Conservation (phyloP, 2,329 filamentous ascomycete genomes). For the Colletotrichum magnum region DNA sequence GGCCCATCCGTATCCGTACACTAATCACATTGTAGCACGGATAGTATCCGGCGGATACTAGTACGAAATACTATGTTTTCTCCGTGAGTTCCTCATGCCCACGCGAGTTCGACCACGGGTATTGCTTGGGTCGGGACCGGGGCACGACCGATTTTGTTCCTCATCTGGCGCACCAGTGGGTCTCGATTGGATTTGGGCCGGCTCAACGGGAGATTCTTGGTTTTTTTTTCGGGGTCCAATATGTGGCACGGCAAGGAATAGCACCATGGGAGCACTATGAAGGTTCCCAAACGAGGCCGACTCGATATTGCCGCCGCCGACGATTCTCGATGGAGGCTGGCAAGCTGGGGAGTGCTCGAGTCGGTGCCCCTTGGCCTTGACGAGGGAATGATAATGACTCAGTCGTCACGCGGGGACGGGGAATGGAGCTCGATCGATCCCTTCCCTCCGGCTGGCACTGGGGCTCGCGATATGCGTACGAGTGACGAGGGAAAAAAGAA, state of each 20-base stretch:
- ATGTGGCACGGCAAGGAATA: conserved; percentile 33
- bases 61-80: background rate
- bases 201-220: conserved; percentile 13
- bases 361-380: conserved; percentile 5
- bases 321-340: conserved; percentile 24
- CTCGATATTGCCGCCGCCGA: conserved; percentile 12
- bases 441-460: conserved; percentile 7
- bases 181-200: conserved; percentile 23
- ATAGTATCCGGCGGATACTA: no score
- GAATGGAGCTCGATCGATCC: background rate
- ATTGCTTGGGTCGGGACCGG: conserved; percentile 15
- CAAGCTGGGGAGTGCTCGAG: conserved; percentile 18
- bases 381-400: conserved; percentile 24
- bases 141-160: conserved; percentile 23
- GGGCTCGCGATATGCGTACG: no score
- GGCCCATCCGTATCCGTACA: no score
- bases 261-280: conserved; percentile 24
- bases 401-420: background rate
- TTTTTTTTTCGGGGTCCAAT: conserved; percentile 31
- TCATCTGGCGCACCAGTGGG: conserved; percentile 22
- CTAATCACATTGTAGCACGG: no score
- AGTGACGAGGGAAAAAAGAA: background rate
- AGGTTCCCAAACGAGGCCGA: conserved; percentile 5
- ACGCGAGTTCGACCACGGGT: conserved; percentile 1
- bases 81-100: conserved; percentile 11